Evolutionary conservation across 2,329 filamentous ascomycete species (phyloP), one percentile per base, ranked within the genome.

Genomic region (Penicillium sp.): DNA sequence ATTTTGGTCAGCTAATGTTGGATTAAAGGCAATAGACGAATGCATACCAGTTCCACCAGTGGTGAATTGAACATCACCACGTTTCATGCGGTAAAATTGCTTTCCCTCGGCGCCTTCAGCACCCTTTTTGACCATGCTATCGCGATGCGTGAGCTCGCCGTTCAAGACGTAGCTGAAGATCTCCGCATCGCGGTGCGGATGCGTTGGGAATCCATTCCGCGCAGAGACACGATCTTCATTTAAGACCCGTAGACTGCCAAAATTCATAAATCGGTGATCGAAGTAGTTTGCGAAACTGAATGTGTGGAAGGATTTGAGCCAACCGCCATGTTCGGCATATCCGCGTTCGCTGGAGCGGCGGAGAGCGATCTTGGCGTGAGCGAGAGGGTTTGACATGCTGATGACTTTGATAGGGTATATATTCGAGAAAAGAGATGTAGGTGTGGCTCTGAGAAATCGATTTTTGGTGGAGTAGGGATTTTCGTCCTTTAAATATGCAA

Each of bases 111-210:
- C 66, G 14, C 73, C 77, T 56, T 83, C 80, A 13, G 70, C 65
- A 30, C 78, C 79, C 65, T 81, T 85, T 62, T 77, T 77, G 52
- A 85, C 76, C 81, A 93, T 89, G 44, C 78, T 84, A 66, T 94
- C 87, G 32, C 86, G 82, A 69, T 94, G 88, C 32, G 88, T 90
- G 46, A 94, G 76, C 65, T 90, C 85, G 47, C 88, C 87, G 31
- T 73, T 78, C n/a, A 94, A 72, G 55, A 93, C 82, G 67, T 94
- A 92, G 58, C 76, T 82, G 73, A 90, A 93, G 67, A 94, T 94
- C 64, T 93, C 84, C 62, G 87, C 89, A 62, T 94, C 84, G 47
- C 82, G 77, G 64, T 94, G 88, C 16, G 80, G 80, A 60, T 94
- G 88, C 0, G 85, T 88, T 3, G 86, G 85, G 67, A 94, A 94